Evolutionary conservation across 1,139 yeast genomes (phyloP).

Genomic region (Saccharomyces pastorianus): DNA sequence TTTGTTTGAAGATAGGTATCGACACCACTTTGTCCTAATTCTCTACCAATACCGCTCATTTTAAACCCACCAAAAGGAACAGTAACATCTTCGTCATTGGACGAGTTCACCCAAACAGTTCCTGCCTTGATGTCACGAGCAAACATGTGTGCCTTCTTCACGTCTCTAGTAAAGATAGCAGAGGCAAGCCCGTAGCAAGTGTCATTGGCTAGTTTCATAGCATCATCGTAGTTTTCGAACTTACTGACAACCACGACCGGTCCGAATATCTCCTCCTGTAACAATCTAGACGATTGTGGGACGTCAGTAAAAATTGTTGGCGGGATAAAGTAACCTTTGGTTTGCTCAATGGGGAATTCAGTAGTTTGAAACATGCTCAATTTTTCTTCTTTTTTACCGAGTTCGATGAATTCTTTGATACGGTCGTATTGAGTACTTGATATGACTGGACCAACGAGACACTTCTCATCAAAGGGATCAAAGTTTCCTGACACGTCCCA

Average conservation of each 20-base stretch:
- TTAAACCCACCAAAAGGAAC: conserved; percentile 82
- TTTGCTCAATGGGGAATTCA: conserved; percentile 16
- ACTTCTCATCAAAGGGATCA: conserved; percentile 44
- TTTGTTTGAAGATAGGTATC: conserved; percentile 70
- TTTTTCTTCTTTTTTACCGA: conserved; percentile 55
- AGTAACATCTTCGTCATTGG: conserved; percentile 68
- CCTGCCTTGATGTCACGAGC: conserved; percentile 68
- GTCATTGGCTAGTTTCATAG: conserved; percentile 60
- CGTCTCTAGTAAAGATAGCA: conserved; percentile 63
- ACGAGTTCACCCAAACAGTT: conserved; percentile 77
- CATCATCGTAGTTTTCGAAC: conserved; percentile 68
- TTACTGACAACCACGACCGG: conserved; percentile 79
- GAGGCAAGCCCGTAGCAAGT: conserved; percentile 74
- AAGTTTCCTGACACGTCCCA: conserved; percentile 44
- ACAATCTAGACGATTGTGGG: conserved; percentile 49
- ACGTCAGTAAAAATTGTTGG: conserved; percentile 67
- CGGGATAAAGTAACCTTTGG: conserved; percentile 53
- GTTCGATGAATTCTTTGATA: conserved; percentile 48
- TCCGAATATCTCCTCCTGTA: conserved; percentile 75
- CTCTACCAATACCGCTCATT: conserved; percentile 82
- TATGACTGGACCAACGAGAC: conserved; percentile 73
- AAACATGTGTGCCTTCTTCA: conserved; percentile 51
- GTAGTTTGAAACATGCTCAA: not conserved
- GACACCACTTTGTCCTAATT: conserved; percentile 77
- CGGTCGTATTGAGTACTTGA: conserved; percentile 53